phyloP scores from a whole-genome alignment of 192 early-diverging fungal genomes.

The Chytriomyces sp. region DNA sequence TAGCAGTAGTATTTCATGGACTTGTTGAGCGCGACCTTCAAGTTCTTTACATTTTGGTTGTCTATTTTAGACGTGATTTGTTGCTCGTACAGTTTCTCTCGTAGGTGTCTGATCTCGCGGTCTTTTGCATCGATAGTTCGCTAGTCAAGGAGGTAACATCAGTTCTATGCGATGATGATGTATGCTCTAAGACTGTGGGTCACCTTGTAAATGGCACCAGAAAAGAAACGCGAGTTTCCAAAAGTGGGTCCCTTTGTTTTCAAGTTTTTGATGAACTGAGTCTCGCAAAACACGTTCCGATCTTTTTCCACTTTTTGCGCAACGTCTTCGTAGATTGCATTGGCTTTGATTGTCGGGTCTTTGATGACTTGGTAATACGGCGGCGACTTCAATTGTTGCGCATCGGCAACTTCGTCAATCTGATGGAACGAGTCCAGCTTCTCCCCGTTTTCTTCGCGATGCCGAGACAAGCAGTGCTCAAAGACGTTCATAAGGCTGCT shows the following conservation, averaged over 20 bases:
- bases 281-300: constrained; percentile 46
- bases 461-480: constrained; percentile 54
- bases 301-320: constrained; percentile 48
- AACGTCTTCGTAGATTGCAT: constrained; percentile 44
- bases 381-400: constrained; percentile 33
- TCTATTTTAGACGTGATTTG: constrained; percentile 35
- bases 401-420: constrained; percentile 57
- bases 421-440: constrained; percentile 47
- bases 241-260: constrained; percentile 25
- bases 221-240: constrained; percentile 42
- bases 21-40: constrained; percentile 52
- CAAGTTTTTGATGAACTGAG: constrained; percentile 2
- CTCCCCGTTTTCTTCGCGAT: not conserved
- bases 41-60: constrained; percentile 49
- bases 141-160: not conserved
- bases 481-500: constrained; percentile 49
- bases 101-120: constrained; percentile 52
- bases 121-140: constrained; percentile 56
- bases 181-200: not conserved
- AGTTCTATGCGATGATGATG: not conserved
- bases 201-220: constrained; percentile 54
- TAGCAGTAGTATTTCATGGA: constrained; percentile 62
- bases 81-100: constrained; percentile 51
- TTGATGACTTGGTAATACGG: constrained; percentile 56
- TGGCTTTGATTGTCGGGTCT: constrained; percentile 50